Percentiles rank a stretch among this genome's conserved stretches.
Conservation (phyloP, 495 filamentous ascomycete species). For the Lophiostoma macrostomum region DNA sequence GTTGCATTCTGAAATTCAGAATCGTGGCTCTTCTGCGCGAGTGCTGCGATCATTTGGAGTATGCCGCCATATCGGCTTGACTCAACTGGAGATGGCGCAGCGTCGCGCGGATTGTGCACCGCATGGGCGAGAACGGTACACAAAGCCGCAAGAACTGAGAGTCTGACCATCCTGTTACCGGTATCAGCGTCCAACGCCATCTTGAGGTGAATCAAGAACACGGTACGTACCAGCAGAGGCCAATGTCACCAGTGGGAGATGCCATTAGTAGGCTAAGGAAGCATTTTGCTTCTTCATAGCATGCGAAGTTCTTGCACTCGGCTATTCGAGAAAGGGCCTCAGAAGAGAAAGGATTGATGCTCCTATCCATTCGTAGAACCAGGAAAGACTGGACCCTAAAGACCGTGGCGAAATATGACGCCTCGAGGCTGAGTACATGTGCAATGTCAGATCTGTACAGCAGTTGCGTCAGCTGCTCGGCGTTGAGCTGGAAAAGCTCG, state of each 20-base stretch:
- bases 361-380: constrained; percentile 7
- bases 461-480: constrained; percentile 13
- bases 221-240: constrained; percentile 1
- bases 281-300: background rate
- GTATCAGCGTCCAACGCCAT: too few relatives aligned
- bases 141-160: constrained; percentile 10
- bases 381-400: constrained; percentile 14
- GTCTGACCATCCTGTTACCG: constrained; percentile 10
- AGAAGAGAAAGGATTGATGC: constrained; percentile 16
- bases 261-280: constrained; percentile 1
- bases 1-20: constrained; percentile 3
- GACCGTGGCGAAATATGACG: constrained; percentile 18
- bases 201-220: too few relatives aligned
- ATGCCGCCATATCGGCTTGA: constrained; percentile 1
- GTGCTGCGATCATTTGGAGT: background rate
- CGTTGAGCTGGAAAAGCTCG: constrained; percentile 12
- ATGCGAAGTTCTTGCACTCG: background rate
- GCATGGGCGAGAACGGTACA: constrained; percentile 6
- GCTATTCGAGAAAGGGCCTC: background rate
- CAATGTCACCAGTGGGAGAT: constrained; percentile 9
- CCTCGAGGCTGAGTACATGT: constrained; percentile 12
- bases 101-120: background rate
- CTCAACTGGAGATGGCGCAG: background rate
- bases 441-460: constrained; percentile 23
- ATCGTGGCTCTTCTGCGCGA: constrained; percentile 4